Base-by-base conservation (phyloP, 108 stramenopile species). In the Epithemia pelagica region DNA sequence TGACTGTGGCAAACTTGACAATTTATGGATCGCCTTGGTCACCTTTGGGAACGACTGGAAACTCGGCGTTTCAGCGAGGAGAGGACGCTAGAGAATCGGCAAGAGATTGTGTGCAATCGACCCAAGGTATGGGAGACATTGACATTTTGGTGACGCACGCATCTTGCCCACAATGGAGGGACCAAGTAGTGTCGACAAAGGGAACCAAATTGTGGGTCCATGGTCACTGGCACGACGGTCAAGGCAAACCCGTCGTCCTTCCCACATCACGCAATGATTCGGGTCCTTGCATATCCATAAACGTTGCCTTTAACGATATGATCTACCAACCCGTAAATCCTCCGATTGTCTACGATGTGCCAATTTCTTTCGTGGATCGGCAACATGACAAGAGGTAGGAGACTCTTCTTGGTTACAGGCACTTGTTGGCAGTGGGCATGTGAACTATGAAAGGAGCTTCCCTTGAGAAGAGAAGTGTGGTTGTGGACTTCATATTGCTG, bases 211-310 rank as follows among this genome's bases (percentile, higher is more conserved):
- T 61, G 22, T 61, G 68, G 61, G 58, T 59, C 19, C 33, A 24
- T 61, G 60, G 61, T 1, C 68, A 69, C 52, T 69, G 46, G 28
- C 68, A 69, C 37, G 58, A 62, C 61, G 26, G 60, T 30, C 37
- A 69, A 1, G 61, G 68, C 20, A 68, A 10, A 32, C 58, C 59
- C 21, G 2, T 20, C 21, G 59, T 58, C 29, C 22, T 5, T 2
- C 24, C 27, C 7, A 58, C 5, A 7, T 5, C 7, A 58, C 37
- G 37, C 5, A 46, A 46, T 15, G 15, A 46, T 10, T 46, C 37
- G 37, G 37, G 10, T 46, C 5, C 5, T 46, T 46, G 37, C 37
- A 46, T 46, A 10, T 46, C 37, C 5, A 15, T 46, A 5, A 46
- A 46, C 15, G 37, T 46, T 15, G 37, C 37, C 15, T 10, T 46